Conservation (phyloP, 2,329 filamentous ascomycete genomes). For the Coniochaeta sp. region DNA sequence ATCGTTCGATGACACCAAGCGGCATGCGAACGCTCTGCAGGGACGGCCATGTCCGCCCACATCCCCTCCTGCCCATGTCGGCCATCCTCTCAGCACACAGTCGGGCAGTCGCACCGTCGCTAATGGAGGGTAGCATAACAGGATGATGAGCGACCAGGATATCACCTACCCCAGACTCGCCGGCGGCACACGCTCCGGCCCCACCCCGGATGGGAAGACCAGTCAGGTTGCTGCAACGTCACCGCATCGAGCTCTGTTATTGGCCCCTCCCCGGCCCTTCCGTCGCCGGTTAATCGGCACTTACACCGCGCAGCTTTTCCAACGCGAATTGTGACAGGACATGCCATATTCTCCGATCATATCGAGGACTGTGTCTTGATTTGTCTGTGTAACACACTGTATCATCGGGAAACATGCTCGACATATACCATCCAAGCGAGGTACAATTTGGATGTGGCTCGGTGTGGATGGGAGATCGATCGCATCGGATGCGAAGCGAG, state of each 20-base stretch:
- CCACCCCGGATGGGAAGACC: not conserved
- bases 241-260: not conserved
- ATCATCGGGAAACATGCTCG: not conserved
- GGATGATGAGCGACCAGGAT: not conserved
- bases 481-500: not conserved
- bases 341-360: not conserved
- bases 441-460: too few relatives aligned
- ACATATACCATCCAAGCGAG: not conserved
- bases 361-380: not conserved
- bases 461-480: not conserved
- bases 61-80: too few relatives aligned
- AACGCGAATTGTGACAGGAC: not conserved
- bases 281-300: not conserved
- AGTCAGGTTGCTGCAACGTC: not conserved
- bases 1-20: too few relatives aligned
- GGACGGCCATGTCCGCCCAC: too few relatives aligned
- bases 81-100: too few relatives aligned
- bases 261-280: not conserved
- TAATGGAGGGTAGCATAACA: not conserved
- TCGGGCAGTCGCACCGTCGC: too few relatives aligned
- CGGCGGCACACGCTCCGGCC: not conserved
- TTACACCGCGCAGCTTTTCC: not conserved
- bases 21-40: too few relatives aligned
- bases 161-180: not conserved
- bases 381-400: not conserved